Evolutionary conservation across 768 basidiomycete species (phyloP).

Genomic region (Rhizopogon roseolus): DNA sequence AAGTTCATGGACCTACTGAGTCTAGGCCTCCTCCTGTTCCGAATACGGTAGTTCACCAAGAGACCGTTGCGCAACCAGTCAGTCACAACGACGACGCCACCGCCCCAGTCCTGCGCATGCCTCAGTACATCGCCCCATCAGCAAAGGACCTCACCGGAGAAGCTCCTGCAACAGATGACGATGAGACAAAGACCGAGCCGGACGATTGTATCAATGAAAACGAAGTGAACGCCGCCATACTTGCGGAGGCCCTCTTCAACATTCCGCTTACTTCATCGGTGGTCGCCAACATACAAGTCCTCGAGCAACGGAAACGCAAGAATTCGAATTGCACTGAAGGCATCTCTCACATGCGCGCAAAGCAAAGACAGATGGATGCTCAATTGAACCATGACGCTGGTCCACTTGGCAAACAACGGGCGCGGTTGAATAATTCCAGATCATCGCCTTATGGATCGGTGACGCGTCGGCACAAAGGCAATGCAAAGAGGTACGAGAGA

Average conservation of each 20-base stretch:
- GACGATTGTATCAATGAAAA: background rate
- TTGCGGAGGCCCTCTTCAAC: background rate
- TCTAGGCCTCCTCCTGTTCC: background rate
- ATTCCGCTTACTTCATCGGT: background rate
- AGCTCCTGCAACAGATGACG: background rate
- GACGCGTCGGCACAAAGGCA: background rate
- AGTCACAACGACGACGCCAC: background rate
- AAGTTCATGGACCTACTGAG: background rate
- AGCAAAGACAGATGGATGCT: background rate
- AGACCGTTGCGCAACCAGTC: background rate
- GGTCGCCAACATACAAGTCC: background rate
- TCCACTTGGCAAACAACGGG: background rate
- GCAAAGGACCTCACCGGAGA: too few species aligned
- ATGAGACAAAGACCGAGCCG: background rate
- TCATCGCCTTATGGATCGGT: background rate
- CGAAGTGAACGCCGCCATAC: background rate
- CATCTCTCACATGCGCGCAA: background rate
- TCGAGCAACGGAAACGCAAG: background rate
- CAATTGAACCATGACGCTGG: background rate
- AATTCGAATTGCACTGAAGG: background rate
- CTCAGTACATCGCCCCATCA: background rate
- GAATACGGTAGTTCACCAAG: background rate
- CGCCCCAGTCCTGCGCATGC: background rate
- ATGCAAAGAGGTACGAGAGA: background rate
- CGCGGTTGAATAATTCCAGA: background rate